Evolutionary conservation across 2,329 filamentous ascomycete species (phyloP), one percentile per base, ranked within the genome.

Genomic region (Sporothrix inflata): DNA sequence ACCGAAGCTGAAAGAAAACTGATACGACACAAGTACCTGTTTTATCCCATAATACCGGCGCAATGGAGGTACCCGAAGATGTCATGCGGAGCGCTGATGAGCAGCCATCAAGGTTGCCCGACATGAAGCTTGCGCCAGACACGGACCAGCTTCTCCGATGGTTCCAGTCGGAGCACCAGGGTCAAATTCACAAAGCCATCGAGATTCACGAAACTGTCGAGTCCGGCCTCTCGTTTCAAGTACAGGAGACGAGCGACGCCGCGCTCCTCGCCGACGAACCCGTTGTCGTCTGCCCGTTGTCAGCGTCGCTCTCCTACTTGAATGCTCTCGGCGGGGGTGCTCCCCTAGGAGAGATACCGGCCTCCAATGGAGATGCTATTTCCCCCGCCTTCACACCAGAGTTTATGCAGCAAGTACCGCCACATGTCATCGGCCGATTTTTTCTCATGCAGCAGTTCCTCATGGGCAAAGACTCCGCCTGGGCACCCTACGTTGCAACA

Each of bases 361-460:
- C 51, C 2, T 19, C 19, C 8, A 9, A 49, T 49, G 21, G 14
- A 8, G 45, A 12, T 5, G 42, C n/a, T 12, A 1, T 21, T 19
- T 2, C 49, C 12, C 5, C 27, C 5, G 38, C 66, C 0, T 87
- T 92, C 63, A 85, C 88, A 0, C 66, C 75, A 0, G 77, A 77
- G 1, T 89, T 92, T 75, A 79, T 91, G 63, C 76, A 82, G 0
- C 76, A 77, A 4, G 79, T 85, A 1, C 85, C 86, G 0, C 85
- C 88, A 0, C 87, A 92, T 75, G 87, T 92, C 72, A 81, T 90
- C 66, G 86, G 88, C 9, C 86, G 90, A 4, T 91, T 93, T 80
- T 91, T 92, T 74, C 84, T 94, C 6, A 85, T 92, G 78, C 88
- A 90, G 74, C 88, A 94, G 78, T 90, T 89, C 77, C 82, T 93